phyloP scores from a whole-genome alignment of 2,329 filamentous ascomycete species.

The Botrytis fabae region DNA sequence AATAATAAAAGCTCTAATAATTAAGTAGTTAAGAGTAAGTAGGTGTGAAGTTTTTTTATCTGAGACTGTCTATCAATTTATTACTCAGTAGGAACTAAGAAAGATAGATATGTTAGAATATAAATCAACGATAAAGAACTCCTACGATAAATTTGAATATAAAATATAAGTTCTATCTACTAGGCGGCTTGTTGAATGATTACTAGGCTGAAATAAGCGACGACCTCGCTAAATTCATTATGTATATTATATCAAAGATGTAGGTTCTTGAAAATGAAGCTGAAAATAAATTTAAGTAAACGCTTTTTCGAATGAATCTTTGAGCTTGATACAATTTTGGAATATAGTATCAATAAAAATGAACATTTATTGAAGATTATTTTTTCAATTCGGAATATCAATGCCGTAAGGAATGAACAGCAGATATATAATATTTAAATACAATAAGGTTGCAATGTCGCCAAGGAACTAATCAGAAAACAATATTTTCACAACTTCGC shows the following conservation, averaged over 20 bases:
- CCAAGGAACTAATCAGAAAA: conserved; percentile 5
- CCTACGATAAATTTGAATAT: not conserved
- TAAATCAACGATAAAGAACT: not conserved
- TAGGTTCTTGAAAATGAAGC: not conserved
- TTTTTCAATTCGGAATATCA: conserved; percentile 6
- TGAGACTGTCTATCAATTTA: too few relatives aligned
- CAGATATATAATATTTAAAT: not conserved
- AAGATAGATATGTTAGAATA: not conserved
- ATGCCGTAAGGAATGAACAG: conserved; percentile 39
- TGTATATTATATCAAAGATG: not conserved
- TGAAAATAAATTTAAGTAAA: not conserved
- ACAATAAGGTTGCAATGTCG: conserved; percentile 1
- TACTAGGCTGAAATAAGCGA: not conserved
- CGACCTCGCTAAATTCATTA: not conserved
- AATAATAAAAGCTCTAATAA: too few relatives aligned
- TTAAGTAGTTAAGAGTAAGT: too few relatives aligned
- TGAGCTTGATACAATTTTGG: not conserved
- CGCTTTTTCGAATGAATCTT: not conserved
- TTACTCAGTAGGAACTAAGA: too few relatives aligned
- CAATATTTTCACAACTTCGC: not conserved
- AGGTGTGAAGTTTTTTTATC: too few relatives aligned
- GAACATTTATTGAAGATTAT: not conserved
- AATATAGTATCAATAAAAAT: not conserved
- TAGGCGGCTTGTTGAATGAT: not conserved
- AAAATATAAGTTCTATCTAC: not conserved